Evolutionary conservation across 148 eudicot genomes (phyloP).

Genomic region (Arctostaphylos glauca): DNA sequence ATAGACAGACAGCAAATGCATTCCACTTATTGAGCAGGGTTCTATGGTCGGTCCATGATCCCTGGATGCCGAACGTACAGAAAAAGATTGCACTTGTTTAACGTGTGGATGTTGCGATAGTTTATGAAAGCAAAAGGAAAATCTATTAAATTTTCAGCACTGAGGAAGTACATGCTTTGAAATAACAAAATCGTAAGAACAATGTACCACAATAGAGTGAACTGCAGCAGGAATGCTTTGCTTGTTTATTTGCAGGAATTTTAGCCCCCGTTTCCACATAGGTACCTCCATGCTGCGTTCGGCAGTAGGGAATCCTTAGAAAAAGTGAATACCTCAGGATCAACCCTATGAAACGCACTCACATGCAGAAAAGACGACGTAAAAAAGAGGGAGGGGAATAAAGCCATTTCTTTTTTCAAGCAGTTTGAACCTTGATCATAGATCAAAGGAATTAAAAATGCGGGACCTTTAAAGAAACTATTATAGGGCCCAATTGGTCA

Average conservation of each 20-base stretch:
- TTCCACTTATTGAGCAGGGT: too few relatives aligned
- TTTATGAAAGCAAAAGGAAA: not conserved
- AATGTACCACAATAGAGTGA: constrained; percentile 84
- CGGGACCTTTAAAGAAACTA: not conserved
- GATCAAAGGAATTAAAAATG: not conserved
- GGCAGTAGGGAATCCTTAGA: constrained; percentile 98
- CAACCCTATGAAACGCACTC: constrained; percentile 46
- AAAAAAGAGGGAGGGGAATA: not conserved
- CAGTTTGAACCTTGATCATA: not conserved
- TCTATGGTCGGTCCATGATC: too few relatives aligned
- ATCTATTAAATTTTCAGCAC: not conserved
- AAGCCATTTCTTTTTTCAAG: not conserved
- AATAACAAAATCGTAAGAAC: not conserved
- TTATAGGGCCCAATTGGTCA: not conserved
- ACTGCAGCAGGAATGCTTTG: constrained; percentile 81
- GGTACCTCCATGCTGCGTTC: constrained; percentile 99
- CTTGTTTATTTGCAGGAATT: constrained; percentile 66
- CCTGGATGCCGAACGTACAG: too few relatives aligned
- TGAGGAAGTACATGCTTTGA: not conserved
- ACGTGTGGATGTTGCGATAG: not conserved
- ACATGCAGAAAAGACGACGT: constrained; percentile 11
- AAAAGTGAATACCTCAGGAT: constrained; percentile 67
- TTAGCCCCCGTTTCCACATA: constrained; percentile 91
- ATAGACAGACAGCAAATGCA: too few relatives aligned
- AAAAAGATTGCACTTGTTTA: not conserved